A percentile compares a stretch with the other conserved stretches of the same genome.
Evolutionary conservation across 495 filamentous ascomycete species (phyloP).

Genomic region (Bacidia gigantensis): DNA sequence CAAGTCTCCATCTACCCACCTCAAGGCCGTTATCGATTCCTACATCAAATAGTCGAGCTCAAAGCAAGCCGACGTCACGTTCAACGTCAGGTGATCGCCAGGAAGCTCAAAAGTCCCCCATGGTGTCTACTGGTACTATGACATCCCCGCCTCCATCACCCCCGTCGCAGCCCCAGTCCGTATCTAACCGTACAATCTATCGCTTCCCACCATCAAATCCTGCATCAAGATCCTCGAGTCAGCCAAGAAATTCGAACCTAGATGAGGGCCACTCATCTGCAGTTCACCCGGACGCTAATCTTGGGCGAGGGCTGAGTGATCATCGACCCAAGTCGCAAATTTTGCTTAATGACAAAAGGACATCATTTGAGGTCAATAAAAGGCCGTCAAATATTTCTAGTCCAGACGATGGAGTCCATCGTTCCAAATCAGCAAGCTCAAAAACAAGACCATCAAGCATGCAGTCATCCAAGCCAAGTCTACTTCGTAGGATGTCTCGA

Average conservation of each 20-base stretch:
- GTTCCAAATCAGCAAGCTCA: conserved; percentile 51
- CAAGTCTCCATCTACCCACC: background rate
- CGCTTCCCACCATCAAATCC: conserved; percentile 45
- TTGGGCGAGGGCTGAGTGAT: conserved; percentile 30
- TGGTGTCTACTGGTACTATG: conserved; percentile 94
- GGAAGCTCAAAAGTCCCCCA: conserved; percentile 44
- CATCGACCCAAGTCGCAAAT: conserved; percentile 39
- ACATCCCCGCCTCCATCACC: conserved; percentile 61
- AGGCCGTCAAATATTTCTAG: conserved; percentile 32
- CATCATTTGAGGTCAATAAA: conserved; percentile 48
- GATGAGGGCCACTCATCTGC: conserved; percentile 9
- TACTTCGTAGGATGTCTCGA: conserved; percentile 23
- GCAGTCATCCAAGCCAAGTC: conserved; percentile 64
- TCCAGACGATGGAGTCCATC: conserved; percentile 39
- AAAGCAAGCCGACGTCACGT: conserved; percentile 13
- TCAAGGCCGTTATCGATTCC: conserved; percentile 15
- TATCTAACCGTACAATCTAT: conserved; percentile 39
- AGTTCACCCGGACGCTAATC: conserved; percentile 8
- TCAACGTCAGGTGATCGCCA: conserved; percentile 42
- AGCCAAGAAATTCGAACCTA: conserved; percentile 27
- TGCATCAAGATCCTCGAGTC: conserved; percentile 42
- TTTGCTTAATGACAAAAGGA: conserved; percentile 37
- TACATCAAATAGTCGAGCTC: conserved; percentile 12
- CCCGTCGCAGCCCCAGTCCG: conserved; percentile 29
- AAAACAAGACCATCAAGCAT: conserved; percentile 59